Evolutionary conservation across 106 monocot genomes (phyloP), one percentile per base, ranked within the genome.

Genomic region (Allium fistulosum): DNA sequence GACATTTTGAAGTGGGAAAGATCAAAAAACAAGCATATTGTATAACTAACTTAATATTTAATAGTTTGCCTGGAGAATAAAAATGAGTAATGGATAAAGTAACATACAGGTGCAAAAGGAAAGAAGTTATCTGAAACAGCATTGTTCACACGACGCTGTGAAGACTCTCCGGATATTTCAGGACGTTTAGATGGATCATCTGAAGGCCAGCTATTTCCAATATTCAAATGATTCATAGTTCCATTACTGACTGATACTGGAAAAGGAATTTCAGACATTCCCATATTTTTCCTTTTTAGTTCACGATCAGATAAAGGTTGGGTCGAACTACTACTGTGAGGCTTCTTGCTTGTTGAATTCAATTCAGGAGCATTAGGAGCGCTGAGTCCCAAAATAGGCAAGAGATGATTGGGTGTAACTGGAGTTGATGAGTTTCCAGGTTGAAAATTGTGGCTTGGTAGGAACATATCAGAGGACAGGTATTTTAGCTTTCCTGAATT

Each of bases 311-410:
- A 70, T 62, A 59, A 10, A 51, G 69, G 68, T 59, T 53, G 57
- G 50, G 48, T 68, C 10, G 75, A 45, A 53, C 48, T 66, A 49
- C 67, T 64, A 55, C 67, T 64, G 3, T 70, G 74, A 10, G 79
- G 75, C 17, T 75, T 77, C 37, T 72, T 75, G 28, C 71, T 16
- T 50, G 48, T 46, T 17, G 59, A 61, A 66, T 79, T 83, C 13
- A 65, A 8, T 68, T 78, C 72, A 65, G 49, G 75, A 69, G 91
- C 91, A 82, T 91, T 96, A 45, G 96, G 96, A 78, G 96, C 96
- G 73, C 86, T 84, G 11, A 96, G 76, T 37, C 96, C 96, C 63
- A 96, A 67, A 66, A 96, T 86, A 64, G 96, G 96, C 71, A 84
- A 56, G 59, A 84, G 80, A 60, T 77, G 70, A 70, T 49, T 65